These are phyloP conservation scores for Pseudogymnoascus destructans DNA, from an alignment of 2,329 filamentous ascomycete genomes.

Conservation along the genomic window DNA sequence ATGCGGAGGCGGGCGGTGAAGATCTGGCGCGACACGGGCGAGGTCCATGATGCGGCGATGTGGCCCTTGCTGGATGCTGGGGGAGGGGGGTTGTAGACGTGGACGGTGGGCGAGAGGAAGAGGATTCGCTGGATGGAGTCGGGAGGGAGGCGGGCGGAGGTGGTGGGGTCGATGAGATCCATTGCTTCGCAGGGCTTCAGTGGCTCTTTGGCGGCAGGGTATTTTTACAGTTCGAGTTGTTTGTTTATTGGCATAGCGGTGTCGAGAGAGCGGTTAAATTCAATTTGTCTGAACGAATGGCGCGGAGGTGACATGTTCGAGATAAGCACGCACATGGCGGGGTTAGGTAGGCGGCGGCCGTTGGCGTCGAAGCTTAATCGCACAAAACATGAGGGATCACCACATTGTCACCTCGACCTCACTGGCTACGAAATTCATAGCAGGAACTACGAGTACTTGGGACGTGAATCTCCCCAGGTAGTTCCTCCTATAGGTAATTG, in stretches of 20 bases:
- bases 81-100: conserved; percentile 81
- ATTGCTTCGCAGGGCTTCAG: neutral
- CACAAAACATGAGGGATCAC: neutral
- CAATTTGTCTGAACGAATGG: neutral
- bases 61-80: conserved; percentile 67
- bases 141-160: conserved; percentile 50
- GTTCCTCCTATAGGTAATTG: neutral
- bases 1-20: conserved; percentile 74
- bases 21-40: conserved; percentile 56
- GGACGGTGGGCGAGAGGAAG: conserved; percentile 60
- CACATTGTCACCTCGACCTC: neutral
- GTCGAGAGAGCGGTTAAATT: neutral
- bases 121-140: conserved; percentile 78
- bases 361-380: neutral
- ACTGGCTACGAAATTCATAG: neutral
- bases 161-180: conserved; percentile 49
- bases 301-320: neutral
- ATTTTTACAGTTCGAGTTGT: neutral
- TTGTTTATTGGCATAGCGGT: neutral
- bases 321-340: neutral
- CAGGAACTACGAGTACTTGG: neutral
- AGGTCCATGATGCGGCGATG: conserved; percentile 64
- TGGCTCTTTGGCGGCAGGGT: neutral
- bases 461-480: neutral
- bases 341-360: neutral